phyloP scores from a whole-genome alignment of 129 eudicot genomes.

The Apium graveolens region DNA sequence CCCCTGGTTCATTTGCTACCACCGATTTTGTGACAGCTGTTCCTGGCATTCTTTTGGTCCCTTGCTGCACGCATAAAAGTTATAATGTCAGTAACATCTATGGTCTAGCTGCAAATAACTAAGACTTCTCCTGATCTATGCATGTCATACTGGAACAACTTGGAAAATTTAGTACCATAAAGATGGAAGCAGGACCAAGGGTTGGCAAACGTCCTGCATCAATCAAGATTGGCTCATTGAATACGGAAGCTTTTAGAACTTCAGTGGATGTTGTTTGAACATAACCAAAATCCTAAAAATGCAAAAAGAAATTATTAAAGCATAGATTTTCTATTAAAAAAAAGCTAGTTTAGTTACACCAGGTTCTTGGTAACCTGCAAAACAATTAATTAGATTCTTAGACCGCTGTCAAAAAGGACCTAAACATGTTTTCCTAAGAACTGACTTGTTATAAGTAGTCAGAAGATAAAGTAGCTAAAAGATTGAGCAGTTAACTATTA shows the following conservation, averaged over 20 bases:
- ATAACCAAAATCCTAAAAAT: slow-evolving; percentile 82
- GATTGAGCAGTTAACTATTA: background rate
- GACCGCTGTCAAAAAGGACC: background rate
- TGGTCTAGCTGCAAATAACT: background rate
- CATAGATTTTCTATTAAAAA: background rate
- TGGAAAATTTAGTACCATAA: slow-evolving; percentile 53
- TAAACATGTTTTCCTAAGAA: background rate
- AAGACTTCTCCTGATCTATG: slow-evolving; percentile 6
- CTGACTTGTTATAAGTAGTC: background rate
- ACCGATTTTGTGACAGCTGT: slow-evolving; percentile 97
- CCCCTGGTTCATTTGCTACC: slow-evolving; percentile 94
- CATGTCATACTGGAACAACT: background rate
- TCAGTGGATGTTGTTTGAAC: slow-evolving; percentile 97
- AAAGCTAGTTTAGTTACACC: background rate
- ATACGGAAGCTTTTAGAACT: slow-evolving; percentile 78
- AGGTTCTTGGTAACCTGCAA: background rate
- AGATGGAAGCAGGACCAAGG: slow-evolving; percentile 93
- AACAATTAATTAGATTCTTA: background rate
- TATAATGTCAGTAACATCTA: background rate
- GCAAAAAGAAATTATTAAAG: background rate
- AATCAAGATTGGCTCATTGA: slow-evolving; percentile 88
- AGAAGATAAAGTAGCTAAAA: background rate
- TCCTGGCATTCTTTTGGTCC: slow-evolving; percentile 96
- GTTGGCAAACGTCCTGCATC: slow-evolving; percentile 85
- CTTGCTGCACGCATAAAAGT: slow-evolving; percentile 54